Evolutionary conservation across 1,284 basidiomycete species (phyloP), one percentile per base, ranked within the genome.

Genomic region (Pascua guehoae): DNA sequence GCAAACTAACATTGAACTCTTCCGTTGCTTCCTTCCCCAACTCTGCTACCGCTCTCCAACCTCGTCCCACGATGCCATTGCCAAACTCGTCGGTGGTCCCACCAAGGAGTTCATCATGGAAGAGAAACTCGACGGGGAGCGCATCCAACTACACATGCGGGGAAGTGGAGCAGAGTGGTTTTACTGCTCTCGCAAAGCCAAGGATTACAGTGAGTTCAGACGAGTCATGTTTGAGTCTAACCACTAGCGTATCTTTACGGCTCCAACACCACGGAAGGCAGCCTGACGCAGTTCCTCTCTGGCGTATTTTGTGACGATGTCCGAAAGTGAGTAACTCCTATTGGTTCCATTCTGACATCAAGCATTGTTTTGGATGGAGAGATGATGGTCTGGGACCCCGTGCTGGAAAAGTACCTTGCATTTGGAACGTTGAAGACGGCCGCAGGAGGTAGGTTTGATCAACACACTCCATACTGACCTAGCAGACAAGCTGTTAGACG

Each of bases 331-430:
- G 89, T 78, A 17, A 41, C 36, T 1, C 9, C 5, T 47, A 8
- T 12, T 37, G 14, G 9, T 41, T 0, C 36, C 39, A 0, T 42
- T 41, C 58, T 58, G 24, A 55, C 16, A 2, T 44, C 7, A 59
- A 95, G 93, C 50, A 86, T 93, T 65, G 90, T 97, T 46, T 78
- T 97, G 15, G 93, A 97, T 65, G 93, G 94, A 0, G 94, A 98
- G 74, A 96, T 98, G 93, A 79, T 98, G 44, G 94, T 94, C 3
- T 96, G 89, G 88, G 93, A 97, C 72, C 93, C 93, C 0, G 80
- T 88, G 2, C 85, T 89, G 0, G 86, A 88, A 62, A 84, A 88
- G 45, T 89, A 90, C 68, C 79, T 94, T 12, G 89, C 92, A 0
- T 97, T 98, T 64, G 94, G 93, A 1, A 88, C 86, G 0, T 78